Evolutionary conservation across 495 filamentous ascomycete genomes (phyloP).

Genomic region (Tuber calosporum): DNA sequence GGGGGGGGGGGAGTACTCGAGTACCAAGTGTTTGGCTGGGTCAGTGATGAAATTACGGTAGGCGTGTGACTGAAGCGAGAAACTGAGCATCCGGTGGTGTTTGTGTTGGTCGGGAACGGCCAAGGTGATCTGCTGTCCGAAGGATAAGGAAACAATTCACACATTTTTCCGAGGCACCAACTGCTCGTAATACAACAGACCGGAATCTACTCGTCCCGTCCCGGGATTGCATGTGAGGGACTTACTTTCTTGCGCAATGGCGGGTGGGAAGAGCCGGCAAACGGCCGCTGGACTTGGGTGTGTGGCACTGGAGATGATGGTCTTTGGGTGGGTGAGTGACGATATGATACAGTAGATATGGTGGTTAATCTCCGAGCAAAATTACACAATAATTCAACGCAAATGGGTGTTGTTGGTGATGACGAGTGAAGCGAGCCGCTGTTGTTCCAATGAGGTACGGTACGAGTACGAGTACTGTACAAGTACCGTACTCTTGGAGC

Average conservation of each 20-base stretch:
- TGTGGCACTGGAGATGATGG: neutral
- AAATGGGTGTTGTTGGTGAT: neutral
- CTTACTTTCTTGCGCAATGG: neutral
- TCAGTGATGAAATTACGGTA: neutral
- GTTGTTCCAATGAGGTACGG: neutral
- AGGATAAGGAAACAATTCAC: neutral
- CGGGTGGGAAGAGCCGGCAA: neutral
- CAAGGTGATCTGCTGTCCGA: neutral
- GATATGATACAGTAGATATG: neutral
- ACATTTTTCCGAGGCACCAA: neutral
- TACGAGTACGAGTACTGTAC: no score
- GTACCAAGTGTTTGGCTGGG: neutral
- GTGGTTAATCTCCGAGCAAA: no score
- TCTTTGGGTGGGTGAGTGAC: neutral
- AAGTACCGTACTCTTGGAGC: neutral
- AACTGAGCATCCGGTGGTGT: neutral
- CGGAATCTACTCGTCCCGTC: neutral
- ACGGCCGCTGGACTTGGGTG: neutral
- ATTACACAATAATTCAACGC: neutral
- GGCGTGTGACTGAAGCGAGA: neutral
- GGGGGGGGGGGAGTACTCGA: neutral
- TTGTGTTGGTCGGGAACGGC: slow-evolving; percentile 1
- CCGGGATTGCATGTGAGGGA: slow-evolving; percentile 2
- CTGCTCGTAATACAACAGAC: neutral
- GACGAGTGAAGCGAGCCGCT: neutral